Conservation (phyloP, 2,329 filamentous ascomycete genomes). For the Ascomycota sp. region DNA sequence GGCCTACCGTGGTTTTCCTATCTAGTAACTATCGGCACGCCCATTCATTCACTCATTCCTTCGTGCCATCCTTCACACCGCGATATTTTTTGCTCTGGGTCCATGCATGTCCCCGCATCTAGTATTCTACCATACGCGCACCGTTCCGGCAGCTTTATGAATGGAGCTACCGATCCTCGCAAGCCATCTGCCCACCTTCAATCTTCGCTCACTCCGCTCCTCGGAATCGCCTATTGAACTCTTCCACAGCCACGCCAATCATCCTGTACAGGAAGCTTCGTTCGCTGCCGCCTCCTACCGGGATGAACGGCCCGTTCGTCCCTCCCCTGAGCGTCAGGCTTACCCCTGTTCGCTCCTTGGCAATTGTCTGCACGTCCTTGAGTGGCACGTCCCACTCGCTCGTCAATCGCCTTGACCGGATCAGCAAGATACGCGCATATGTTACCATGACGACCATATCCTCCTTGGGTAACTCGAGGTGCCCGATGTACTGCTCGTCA, state of each 20-base stretch:
- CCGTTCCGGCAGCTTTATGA: no score
- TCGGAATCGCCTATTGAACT: constrained; percentile 43
- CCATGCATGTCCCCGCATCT: not conserved
- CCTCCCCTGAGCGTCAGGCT: constrained; percentile 76
- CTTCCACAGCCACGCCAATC: constrained; percentile 44
- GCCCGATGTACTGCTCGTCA: constrained; percentile 91
- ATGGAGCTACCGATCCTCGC: no score
- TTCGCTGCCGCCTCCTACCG: constrained; percentile 70
- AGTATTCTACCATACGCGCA: no score
- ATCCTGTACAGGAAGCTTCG: constrained; percentile 43
- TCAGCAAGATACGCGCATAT: constrained; percentile 70
- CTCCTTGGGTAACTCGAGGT: constrained; percentile 74
- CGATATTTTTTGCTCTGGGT: no score
- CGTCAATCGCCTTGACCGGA: constrained; percentile 65
- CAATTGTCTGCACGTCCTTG: constrained; percentile 91
- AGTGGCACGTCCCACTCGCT: constrained; percentile 93
- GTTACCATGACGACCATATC: constrained; percentile 84
- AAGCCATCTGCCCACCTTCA: not conserved
- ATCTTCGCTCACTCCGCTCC: constrained; percentile 10
- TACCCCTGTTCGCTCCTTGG: constrained; percentile 87
- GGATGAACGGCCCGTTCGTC: constrained; percentile 84
- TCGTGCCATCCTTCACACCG: no score
- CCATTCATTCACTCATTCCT: no score
- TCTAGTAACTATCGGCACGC: no score
- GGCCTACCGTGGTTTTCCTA: no score